A percentile compares a stretch with the other conserved stretches of the same genome.
phyloP scores from a whole-genome alignment of 2,329 filamentous ascomycete genomes.

The Pyrenophora tritici-repentis region DNA sequence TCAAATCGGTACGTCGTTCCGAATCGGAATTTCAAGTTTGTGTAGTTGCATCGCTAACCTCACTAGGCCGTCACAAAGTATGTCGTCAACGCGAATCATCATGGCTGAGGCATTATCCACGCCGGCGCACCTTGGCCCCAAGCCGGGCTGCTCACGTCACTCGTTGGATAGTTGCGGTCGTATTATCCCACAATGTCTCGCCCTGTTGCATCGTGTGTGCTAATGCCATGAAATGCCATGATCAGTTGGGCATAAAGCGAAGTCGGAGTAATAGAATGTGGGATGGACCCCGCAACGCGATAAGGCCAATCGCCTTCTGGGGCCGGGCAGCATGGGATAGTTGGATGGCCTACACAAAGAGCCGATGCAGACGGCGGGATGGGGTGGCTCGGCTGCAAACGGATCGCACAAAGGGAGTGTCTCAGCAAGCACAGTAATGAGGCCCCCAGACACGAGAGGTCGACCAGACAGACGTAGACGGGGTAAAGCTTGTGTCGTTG shows the following conservation, averaged over 20 bases:
- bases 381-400: slow-evolving; percentile 35
- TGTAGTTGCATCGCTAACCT: slow-evolving; percentile 24
- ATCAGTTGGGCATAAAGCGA: slow-evolving; percentile 25
- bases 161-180: no score
- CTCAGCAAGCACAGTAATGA: no score
- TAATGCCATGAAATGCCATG: slow-evolving; percentile 2
- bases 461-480: no score
- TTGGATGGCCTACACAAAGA: slow-evolving; percentile 21
- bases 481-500: not conserved
- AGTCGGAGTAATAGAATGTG: slow-evolving; percentile 31
- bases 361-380: slow-evolving; percentile 14
- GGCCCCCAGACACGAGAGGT: no score
- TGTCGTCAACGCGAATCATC: slow-evolving; percentile 45
- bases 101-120: slow-evolving; percentile 40
- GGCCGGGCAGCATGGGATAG: slow-evolving; percentile 33
- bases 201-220: slow-evolving; percentile 13
- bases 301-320: slow-evolving; percentile 40
- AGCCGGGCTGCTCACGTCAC: slow-evolving; percentile 10
- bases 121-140: slow-evolving; percentile 11
- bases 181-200: not conserved
- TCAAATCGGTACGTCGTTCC: slow-evolving; percentile 56
- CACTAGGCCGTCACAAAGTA: slow-evolving; percentile 49
- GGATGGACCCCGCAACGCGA: slow-evolving; percentile 33
- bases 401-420: slow-evolving; percentile 18
- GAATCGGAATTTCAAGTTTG: slow-evolving; percentile 10